phyloP scores from a whole-genome alignment of 768 basidiomycete genomes.

The Mycena crocata region DNA sequence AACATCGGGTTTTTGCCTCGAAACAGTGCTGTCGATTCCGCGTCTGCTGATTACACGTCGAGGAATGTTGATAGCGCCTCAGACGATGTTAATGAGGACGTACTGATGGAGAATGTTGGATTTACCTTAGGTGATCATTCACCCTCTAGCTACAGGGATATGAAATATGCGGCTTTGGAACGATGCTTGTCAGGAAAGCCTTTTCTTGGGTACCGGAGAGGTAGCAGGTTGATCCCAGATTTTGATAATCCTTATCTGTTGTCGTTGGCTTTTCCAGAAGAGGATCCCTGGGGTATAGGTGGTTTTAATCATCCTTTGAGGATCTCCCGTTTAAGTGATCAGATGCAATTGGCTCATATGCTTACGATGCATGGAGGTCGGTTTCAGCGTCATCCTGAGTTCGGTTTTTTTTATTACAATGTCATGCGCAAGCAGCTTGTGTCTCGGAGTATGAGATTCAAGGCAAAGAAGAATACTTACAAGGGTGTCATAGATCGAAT shows the following conservation, averaged over 20 bases:
- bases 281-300: conserved; percentile 8
- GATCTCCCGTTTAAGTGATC: background rate
- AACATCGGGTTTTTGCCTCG: background rate
- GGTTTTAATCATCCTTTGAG: background rate
- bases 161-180: conserved; percentile 6
- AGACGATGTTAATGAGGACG: background rate
- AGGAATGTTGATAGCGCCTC: background rate
- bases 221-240: background rate
- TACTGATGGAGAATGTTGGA: conserved; percentile 36
- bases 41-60: background rate
- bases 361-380: background rate
- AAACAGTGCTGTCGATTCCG: background rate
- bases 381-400: conserved; percentile 14
- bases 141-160: conserved; percentile 9
- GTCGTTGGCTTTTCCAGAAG: background rate
- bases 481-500: background rate
- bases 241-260: conserved; percentile 10
- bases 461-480: background rate
- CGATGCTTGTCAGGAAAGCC: background rate
- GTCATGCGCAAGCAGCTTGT: conserved; percentile 31
- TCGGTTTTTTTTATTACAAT: conserved; percentile 33
- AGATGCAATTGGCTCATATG: background rate
- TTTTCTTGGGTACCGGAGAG: background rate
- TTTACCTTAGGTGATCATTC: conserved; percentile 34
- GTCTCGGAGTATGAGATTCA: background rate